phyloP scores from a whole-genome alignment of 257 asterid species.

The Solanum habrochaites region DNA sequence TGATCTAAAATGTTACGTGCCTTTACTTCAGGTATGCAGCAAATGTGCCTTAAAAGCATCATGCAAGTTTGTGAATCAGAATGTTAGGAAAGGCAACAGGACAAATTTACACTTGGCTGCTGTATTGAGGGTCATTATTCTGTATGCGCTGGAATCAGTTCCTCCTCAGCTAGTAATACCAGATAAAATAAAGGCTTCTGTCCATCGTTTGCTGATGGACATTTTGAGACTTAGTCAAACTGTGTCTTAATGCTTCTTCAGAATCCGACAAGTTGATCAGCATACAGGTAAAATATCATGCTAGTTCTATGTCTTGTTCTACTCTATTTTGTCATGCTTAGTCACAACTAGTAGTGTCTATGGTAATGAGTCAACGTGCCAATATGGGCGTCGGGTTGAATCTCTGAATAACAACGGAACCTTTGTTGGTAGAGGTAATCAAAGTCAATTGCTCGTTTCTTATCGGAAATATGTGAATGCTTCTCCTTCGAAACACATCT shows the following conservation, averaged over 20 bases:
- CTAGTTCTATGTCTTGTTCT: background rate
- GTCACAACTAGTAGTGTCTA: background rate
- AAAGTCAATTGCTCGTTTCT: background rate
- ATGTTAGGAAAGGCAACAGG: constrained; percentile 3
- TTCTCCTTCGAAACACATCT: background rate
- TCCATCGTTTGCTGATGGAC: constrained; percentile 49
- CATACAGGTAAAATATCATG: background rate
- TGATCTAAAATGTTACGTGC: background rate
- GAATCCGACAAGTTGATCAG: background rate
- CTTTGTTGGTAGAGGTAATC: background rate
- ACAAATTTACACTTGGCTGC: constrained; percentile 23
- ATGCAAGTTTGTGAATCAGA: constrained; percentile 45
- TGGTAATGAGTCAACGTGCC: background rate
- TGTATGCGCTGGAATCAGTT: constrained; percentile 53
- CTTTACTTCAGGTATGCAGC: constrained; percentile 53
- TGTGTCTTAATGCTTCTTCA: constrained; percentile 3
- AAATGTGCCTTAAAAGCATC: constrained; percentile 42
- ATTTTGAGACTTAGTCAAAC: constrained; percentile 37
- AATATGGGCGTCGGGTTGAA: background rate
- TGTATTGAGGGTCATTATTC: constrained; percentile 39
- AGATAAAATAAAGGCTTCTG: constrained; percentile 40
- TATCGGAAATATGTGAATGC: background rate
- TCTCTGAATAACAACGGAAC: background rate
- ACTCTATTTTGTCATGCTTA: background rate
- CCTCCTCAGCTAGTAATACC: constrained; percentile 46